phyloP scores from a whole-genome alignment of 805 yeast species.

The Cyberlindnera sargentensis region DNA sequence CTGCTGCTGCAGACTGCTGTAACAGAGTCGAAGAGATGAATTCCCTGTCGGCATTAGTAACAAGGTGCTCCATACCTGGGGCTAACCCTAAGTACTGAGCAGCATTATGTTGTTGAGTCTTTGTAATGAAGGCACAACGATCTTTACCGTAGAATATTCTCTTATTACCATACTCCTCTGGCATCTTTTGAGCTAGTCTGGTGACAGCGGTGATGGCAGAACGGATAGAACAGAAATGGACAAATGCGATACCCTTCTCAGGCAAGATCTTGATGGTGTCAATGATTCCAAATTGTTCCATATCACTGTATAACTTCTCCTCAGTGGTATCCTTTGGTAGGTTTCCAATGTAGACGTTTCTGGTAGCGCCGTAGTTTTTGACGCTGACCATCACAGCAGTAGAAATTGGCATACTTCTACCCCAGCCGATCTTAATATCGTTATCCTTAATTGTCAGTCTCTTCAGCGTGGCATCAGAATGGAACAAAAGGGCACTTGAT shows the following conservation, averaged over 20 bases:
- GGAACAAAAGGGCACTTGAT: constrained; percentile 82
- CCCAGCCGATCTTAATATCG: constrained; percentile 91
- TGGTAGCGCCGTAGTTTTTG: constrained; percentile 80
- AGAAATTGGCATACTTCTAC: constrained; percentile 66
- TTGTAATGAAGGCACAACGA: constrained; percentile 89
- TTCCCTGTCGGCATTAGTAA: constrained; percentile 58
- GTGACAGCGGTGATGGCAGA: constrained; percentile 85
- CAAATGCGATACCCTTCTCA: constrained; percentile 82
- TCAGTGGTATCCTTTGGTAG: constrained; percentile 62
- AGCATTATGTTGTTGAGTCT: constrained; percentile 94
- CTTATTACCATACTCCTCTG: constrained; percentile 61
- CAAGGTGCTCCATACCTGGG: constrained; percentile 79
- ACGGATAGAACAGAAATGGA: constrained; percentile 80
- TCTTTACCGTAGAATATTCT: constrained; percentile 91
- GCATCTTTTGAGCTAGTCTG: constrained; percentile 50
- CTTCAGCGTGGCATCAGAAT: constrained; percentile 86
- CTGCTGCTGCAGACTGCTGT: constrained; percentile 95
- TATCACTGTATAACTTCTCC: constrained; percentile 57
- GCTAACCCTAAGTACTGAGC: constrained; percentile 90
- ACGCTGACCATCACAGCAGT: constrained; percentile 73
- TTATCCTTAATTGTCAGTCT: constrained; percentile 73
- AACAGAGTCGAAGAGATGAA: constrained; percentile 66
- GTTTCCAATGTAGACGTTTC: constrained; percentile 87
- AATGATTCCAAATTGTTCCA: constrained; percentile 70
- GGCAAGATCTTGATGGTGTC: constrained; percentile 76